These are phyloP conservation scores for Cyberlindnera misumaiensis DNA, from an alignment of 805 yeast genomes.

Conservation along the genomic window DNA sequence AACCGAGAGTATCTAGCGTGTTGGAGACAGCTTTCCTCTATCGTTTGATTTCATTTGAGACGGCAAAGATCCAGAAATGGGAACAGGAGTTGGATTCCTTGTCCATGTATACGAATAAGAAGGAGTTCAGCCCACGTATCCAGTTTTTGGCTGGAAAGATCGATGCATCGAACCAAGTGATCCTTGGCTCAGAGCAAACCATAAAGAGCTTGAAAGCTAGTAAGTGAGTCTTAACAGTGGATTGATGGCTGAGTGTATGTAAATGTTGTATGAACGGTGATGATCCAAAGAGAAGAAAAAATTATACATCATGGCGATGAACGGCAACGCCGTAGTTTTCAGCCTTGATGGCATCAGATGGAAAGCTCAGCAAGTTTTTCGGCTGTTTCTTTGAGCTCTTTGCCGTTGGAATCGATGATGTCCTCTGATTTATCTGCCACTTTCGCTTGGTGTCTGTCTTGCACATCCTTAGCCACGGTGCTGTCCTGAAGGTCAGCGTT, in stretches of 20 bases:
- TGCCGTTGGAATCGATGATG: constrained; percentile 8
- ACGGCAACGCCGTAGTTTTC: too few species aligned
- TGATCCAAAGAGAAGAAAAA: too few species aligned
- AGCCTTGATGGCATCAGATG: too few species aligned
- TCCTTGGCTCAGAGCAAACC: constrained; percentile 40
- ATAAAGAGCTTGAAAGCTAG: constrained; percentile 26
- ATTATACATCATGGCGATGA: too few species aligned
- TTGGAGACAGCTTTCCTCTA: constrained; percentile 59
- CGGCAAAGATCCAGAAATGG: constrained; percentile 49
- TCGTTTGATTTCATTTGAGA: constrained; percentile 51
- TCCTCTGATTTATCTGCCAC: too few species aligned
- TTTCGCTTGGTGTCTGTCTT: too few species aligned
- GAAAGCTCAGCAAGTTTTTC: too few species aligned
- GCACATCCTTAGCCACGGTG: too few species aligned
- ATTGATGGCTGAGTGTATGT: too few species aligned
- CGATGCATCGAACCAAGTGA: constrained; percentile 46
- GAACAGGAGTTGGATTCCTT: constrained; percentile 69
- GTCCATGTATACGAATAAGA: constrained; percentile 42
- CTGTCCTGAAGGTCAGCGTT: too few species aligned
- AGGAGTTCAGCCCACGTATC: constrained; percentile 54
- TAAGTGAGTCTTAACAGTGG: background rate
- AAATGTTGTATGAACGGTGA: too few species aligned
- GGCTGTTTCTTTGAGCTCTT: constrained; percentile 7
- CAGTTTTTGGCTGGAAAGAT: constrained; percentile 65
- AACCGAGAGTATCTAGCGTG: constrained; percentile 46